Conservation (phyloP, 805 yeast species). For the Candida arabinofermentans region DNA sequence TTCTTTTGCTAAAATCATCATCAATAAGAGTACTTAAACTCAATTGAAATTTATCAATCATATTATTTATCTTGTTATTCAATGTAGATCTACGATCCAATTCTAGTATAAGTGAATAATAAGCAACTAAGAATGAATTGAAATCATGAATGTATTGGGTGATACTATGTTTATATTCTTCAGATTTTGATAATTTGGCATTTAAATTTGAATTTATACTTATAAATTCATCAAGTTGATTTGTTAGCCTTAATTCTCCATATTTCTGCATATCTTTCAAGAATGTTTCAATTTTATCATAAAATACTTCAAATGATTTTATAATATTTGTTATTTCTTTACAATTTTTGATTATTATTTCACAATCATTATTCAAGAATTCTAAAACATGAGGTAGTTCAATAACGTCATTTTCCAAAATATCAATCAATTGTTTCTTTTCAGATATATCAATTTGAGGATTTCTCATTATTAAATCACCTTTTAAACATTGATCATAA, state of each 20-base stretch:
- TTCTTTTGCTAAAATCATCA: constrained; percentile 42
- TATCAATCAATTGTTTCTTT: constrained; percentile 38
- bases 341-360: constrained; percentile 26
- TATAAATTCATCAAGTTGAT: constrained; percentile 16
- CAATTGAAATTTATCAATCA: constrained; percentile 39
- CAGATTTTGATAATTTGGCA: constrained; percentile 9
- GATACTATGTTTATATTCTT: constrained; percentile 13
- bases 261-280: constrained; percentile 25
- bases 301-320: constrained; percentile 18
- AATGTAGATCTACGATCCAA: constrained; percentile 44
- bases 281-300: constrained; percentile 15
- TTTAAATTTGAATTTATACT: constrained; percentile 10
- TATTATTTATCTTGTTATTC: constrained; percentile 35
- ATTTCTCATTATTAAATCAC: constrained; percentile 35
- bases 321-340: constrained; percentile 23
- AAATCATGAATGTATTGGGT: constrained; percentile 40
- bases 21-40: constrained; percentile 36
- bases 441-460: constrained; percentile 25
- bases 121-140: constrained; percentile 46
- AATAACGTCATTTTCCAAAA: constrained; percentile 47
- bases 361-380: constrained; percentile 39
- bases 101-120: constrained; percentile 49
- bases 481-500: constrained; percentile 71
- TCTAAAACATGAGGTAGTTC: constrained; percentile 56
- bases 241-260: constrained; percentile 25